phyloP scores from a whole-genome alignment of 306 rosid genomes.

The Fragaria ananassa region DNA sequence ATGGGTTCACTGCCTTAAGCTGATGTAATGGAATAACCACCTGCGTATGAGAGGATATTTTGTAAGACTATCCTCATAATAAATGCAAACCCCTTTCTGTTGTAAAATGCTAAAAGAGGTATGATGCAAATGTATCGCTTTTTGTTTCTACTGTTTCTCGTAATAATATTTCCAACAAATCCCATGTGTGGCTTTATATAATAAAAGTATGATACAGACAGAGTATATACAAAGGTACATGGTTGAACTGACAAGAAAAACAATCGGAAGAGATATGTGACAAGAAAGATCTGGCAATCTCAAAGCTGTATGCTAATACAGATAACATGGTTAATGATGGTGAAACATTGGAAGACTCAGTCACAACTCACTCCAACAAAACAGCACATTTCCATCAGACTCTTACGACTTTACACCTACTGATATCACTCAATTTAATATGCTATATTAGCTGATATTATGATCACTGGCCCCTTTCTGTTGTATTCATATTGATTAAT shows the following conservation, averaged over 20 bases:
- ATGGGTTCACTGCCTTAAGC: constrained; percentile 81
- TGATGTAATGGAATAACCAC: constrained; percentile 90
- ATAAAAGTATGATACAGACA: background rate
- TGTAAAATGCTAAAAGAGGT: background rate
- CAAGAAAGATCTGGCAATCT: background rate
- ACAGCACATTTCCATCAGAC: background rate
- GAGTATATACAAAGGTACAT: background rate
- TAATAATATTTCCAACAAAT: background rate
- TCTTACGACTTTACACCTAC: background rate
- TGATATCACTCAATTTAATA: background rate
- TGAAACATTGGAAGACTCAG: background rate
- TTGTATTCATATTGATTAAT: background rate
- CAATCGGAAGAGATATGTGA: background rate
- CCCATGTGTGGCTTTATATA: background rate
- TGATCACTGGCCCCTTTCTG: background rate
- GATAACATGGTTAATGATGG: background rate
- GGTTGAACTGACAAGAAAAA: background rate
- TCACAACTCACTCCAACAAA: background rate
- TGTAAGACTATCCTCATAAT: background rate
- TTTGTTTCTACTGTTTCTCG: background rate
- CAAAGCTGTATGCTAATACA: background rate
- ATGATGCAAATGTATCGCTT: background rate
- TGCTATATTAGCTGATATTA: background rate
- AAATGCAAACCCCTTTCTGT: too few relatives aligned
- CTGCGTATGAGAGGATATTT: constrained; percentile 26